Conservation (phyloP, 805 yeast genomes). For the Wickerhamiella brachini region DNA sequence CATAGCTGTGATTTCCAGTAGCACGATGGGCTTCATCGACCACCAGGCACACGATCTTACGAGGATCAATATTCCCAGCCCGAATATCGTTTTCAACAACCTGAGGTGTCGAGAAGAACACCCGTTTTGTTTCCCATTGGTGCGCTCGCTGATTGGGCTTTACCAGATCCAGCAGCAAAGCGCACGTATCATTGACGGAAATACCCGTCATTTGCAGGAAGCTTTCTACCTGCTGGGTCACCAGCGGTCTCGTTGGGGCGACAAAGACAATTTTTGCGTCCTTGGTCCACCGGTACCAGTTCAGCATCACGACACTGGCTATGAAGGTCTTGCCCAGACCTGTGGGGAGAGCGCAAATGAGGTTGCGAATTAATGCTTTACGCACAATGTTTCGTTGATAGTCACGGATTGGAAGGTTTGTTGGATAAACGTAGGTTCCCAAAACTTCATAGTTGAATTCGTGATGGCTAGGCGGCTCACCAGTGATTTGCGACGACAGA, state of each 20-base stretch:
- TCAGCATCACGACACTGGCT: slow-evolving; percentile 87
- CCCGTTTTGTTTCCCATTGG: slow-evolving; percentile 65
- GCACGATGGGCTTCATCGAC: slow-evolving; percentile 96
- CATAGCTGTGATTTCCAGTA: slow-evolving; percentile 79
- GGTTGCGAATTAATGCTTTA: slow-evolving; percentile 56
- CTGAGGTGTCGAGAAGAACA: slow-evolving; percentile 92
- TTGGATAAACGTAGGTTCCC: slow-evolving; percentile 59
- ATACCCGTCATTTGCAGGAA: slow-evolving; percentile 80
- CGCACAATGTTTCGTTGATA: slow-evolving; percentile 75
- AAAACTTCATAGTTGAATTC: slow-evolving; percentile 30
- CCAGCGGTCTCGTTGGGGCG: slow-evolving; percentile 96
- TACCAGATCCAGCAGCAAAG: slow-evolving; percentile 36
- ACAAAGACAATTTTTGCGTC: slow-evolving; percentile 71
- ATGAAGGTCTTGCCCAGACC: slow-evolving; percentile 96
- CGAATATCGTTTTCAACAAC: slow-evolving; percentile 83
- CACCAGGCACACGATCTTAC: slow-evolving; percentile 57
- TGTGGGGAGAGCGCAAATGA: slow-evolving; percentile 86
- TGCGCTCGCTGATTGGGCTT: slow-evolving; percentile 41
- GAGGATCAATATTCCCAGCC: slow-evolving; percentile 64
- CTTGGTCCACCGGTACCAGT: slow-evolving; percentile 76
- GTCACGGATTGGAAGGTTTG: slow-evolving; percentile 70
- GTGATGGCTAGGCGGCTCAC: slow-evolving; percentile 24
- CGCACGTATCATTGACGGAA: slow-evolving; percentile 46
- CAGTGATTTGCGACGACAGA: background rate
- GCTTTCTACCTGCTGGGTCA: slow-evolving; percentile 91